A percentile compares a stretch with the other conserved stretches of the same genome.
Evolutionary conservation across 1,284 basidiomycete species (phyloP).

Genomic region (Malassezia furfur): DNA sequence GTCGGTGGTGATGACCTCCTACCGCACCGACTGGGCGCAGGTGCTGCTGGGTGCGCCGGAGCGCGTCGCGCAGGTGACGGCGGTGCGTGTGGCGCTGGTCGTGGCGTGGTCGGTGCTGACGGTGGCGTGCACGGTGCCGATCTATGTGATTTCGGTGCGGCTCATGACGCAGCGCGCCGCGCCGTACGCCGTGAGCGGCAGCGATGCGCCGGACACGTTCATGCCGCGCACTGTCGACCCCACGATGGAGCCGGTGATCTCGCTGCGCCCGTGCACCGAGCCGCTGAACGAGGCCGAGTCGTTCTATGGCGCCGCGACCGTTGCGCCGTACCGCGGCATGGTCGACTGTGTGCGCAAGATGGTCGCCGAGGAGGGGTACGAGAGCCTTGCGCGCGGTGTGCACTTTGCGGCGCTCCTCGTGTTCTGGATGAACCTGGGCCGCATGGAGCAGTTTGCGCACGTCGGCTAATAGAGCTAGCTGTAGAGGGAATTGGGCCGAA

Average conservation of each 20-base stretch:
- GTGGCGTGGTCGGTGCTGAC: slow-evolving; percentile 33
- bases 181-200: slow-evolving; percentile 31
- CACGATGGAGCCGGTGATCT: slow-evolving; percentile 37
- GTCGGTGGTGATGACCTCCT: slow-evolving; percentile 19
- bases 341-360: slow-evolving; percentile 43
- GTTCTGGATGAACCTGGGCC: background rate
- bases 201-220: slow-evolving; percentile 15
- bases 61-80: slow-evolving; percentile 7
- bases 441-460: background rate
- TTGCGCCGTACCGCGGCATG: slow-evolving; percentile 37
- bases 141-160: slow-evolving; percentile 39
- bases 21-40: slow-evolving; percentile 24
- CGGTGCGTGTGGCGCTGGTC: slow-evolving; percentile 22
- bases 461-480: background rate
- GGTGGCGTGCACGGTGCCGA: slow-evolving; percentile 29
- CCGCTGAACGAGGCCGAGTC: slow-evolving; percentile 21
- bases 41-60: slow-evolving; percentile 21
- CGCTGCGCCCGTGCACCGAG: slow-evolving; percentile 32
- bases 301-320: slow-evolving; percentile 39
- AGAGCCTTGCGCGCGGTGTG: slow-evolving; percentile 36
- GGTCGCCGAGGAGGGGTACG: slow-evolving; percentile 40
- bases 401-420: slow-evolving; percentile 26
- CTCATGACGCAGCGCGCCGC: slow-evolving; percentile 31
- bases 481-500: no score
- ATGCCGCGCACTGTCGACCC: slow-evolving; percentile 1